A percentile compares a stretch with the other conserved stretches of the same genome.
Conservation (phyloP, 805 yeast genomes). For the Candida boidinii region DNA sequence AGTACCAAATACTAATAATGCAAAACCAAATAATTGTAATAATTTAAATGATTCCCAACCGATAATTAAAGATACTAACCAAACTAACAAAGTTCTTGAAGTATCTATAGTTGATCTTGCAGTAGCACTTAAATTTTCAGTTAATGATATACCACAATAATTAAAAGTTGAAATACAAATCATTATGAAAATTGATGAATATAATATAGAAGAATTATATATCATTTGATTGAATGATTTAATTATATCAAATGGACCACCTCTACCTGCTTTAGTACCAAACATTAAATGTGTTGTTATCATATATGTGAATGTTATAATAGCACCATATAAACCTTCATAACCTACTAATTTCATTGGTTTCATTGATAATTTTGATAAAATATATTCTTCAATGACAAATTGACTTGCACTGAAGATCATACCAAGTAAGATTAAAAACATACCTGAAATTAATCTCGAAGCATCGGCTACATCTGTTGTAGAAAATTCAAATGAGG, state of each 20-base stretch:
- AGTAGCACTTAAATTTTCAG: conserved; percentile 61
- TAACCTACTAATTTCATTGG: conserved; percentile 64
- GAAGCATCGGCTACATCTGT: conserved; percentile 3
- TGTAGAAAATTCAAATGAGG: neutral
- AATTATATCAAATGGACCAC: conserved; percentile 47
- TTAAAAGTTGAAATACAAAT: conserved; percentile 64
- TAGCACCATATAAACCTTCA: conserved; percentile 64
- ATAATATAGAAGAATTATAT: conserved; percentile 31
- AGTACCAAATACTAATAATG: conserved; percentile 59
- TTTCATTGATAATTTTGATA: conserved; percentile 40
- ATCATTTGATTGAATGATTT: conserved; percentile 43
- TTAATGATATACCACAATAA: conserved; percentile 63
- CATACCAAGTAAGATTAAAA: conserved; percentile 51
- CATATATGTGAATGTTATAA: conserved; percentile 37
- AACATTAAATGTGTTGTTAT: conserved; percentile 30
- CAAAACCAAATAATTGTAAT: conserved; percentile 61
- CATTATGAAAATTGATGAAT: conserved; percentile 58
- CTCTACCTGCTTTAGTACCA: conserved; percentile 31
- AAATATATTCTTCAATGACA: conserved; percentile 66
- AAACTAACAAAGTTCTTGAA: conserved; percentile 64
- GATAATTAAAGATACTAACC: conserved; percentile 58
- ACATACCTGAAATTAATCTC: conserved; percentile 45
- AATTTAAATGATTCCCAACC: conserved; percentile 70
- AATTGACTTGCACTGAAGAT: conserved; percentile 69
- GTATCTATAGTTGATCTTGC: conserved; percentile 75